phyloP scores from a whole-genome alignment of 148 eudicot species.

The Rhododendron ferrugineum region DNA sequence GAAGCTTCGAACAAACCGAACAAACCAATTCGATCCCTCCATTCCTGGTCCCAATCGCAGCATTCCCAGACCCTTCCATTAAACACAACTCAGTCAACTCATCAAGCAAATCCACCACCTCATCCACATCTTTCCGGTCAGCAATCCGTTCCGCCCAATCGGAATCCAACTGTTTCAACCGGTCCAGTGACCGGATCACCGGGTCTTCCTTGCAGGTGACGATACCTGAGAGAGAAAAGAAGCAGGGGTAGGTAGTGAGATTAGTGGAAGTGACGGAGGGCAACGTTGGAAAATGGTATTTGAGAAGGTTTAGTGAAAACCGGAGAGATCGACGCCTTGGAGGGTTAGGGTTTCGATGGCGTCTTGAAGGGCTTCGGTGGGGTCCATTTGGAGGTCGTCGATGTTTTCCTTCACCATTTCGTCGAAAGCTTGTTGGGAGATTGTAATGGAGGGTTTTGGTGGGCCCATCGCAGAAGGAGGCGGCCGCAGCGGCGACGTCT shows the following conservation, averaged over 20 bases:
- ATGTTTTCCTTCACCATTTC: constrained; percentile 81
- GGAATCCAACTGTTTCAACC: constrained; percentile 29
- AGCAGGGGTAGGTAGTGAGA: background rate
- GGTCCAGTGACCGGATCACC: constrained; percentile 39
- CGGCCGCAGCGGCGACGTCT: constrained; percentile 3
- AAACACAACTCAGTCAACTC: constrained; percentile 35
- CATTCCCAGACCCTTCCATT: constrained; percentile 35
- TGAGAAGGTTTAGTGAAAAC: constrained; percentile 12
- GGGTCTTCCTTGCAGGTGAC: constrained; percentile 56
- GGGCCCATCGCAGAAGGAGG: constrained; percentile 25
- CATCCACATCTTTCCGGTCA: constrained; percentile 15
- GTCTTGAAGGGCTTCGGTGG: constrained; percentile 78
- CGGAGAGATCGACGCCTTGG: constrained; percentile 95
- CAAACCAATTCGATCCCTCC: constrained; percentile 67
- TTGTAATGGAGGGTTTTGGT: constrained; percentile 35
- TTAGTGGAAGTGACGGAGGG: background rate
- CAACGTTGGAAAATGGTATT: background rate
- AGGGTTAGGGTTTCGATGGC: constrained; percentile 82
- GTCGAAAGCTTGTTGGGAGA: constrained; percentile 85
- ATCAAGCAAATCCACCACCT: constrained; percentile 31
- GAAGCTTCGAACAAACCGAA: constrained; percentile 33
- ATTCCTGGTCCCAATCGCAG: constrained; percentile 59
- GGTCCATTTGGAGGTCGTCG: constrained; percentile 79
- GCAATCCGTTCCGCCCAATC: constrained; percentile 4
- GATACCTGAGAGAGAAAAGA: constrained; percentile 34